Conservation (phyloP, 495 filamentous ascomycete genomes). For the Talaromyces nanjingensis region DNA sequence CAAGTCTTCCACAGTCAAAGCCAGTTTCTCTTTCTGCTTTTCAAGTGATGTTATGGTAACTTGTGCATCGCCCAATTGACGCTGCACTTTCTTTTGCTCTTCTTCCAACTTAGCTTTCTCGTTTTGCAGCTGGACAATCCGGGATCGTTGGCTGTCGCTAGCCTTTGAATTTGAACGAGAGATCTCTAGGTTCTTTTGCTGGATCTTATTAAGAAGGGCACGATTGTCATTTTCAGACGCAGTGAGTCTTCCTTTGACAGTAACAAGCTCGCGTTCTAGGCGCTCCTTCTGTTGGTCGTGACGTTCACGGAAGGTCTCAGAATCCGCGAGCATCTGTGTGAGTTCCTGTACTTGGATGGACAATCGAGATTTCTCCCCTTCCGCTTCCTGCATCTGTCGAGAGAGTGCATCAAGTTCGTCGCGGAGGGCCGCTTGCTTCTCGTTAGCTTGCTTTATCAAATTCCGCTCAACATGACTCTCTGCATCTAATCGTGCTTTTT, state of each 20-base stretch:
- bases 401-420: constrained; percentile 72
- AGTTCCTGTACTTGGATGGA: constrained; percentile 71
- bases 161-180: constrained; percentile 82
- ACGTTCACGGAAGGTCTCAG: constrained; percentile 74
- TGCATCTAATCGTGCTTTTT: constrained; percentile 76
- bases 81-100: constrained; percentile 69
- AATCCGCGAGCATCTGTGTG: constrained; percentile 76
- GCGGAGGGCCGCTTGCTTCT: constrained; percentile 69
- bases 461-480: constrained; percentile 75
- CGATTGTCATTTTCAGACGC: constrained; percentile 97
- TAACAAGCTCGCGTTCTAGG: constrained; percentile 84
- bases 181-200: constrained; percentile 97
- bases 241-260: constrained; percentile 79
- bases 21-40: constrained; percentile 93
- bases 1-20: constrained; percentile 82
- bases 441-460: constrained; percentile 68
- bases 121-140: constrained; percentile 66
- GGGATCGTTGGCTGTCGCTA: constrained; percentile 75
- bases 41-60: constrained; percentile 78
- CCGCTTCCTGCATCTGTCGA: constrained; percentile 62
- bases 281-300: constrained; percentile 93
- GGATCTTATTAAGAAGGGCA: constrained; percentile 89
- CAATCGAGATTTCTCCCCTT: constrained; percentile 67
- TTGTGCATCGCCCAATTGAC: constrained; percentile 83
- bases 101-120: constrained; percentile 84